Evolutionary conservation across 352 stramenopile species (phyloP).

Genomic region (Halophytophthora polymorphica): DNA sequence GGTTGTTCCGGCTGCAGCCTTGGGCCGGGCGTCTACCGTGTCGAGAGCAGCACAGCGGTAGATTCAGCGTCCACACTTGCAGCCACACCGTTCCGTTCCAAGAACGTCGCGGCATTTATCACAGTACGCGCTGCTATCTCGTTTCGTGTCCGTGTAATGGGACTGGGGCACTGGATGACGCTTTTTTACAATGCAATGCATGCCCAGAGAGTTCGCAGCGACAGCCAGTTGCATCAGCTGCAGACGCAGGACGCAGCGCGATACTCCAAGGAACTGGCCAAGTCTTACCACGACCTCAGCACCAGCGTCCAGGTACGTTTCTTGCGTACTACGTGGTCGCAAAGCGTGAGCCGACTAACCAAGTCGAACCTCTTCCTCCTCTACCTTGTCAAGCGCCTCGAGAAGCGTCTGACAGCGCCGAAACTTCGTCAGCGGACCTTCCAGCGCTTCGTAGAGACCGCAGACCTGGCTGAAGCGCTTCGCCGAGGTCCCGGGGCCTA

Average conservation of each 20-base stretch:
- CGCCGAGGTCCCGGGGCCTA: conserved; percentile 24
- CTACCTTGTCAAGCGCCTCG: too few species aligned
- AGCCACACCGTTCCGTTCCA: conserved; percentile 21
- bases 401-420: conserved; percentile 31
- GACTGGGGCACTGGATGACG: too few species aligned
- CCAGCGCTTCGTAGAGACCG: conserved; percentile 29
- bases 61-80: conserved; percentile 16
- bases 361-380: too few species aligned
- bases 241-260: conserved; percentile 18
- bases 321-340: too few species aligned
- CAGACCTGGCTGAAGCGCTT: conserved; percentile 25
- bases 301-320: conserved; percentile 29
- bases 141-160: neutral
- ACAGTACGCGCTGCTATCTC: conserved; percentile 12
- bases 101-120: conserved; percentile 33
- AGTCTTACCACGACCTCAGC: conserved; percentile 45
- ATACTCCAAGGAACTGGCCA: conserved; percentile 53
- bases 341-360: too few species aligned
- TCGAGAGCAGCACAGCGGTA: conserved; percentile 13
- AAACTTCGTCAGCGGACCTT: conserved; percentile 24
- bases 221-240: conserved; percentile 29
- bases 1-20: conserved; percentile 18
- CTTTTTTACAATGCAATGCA: too few species aligned
- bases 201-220: conserved; percentile 32
- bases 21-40: conserved; percentile 20